Evolutionary conservation across 345 rosid species (phyloP).

Genomic region (Eucalyptus shirleyi): DNA sequence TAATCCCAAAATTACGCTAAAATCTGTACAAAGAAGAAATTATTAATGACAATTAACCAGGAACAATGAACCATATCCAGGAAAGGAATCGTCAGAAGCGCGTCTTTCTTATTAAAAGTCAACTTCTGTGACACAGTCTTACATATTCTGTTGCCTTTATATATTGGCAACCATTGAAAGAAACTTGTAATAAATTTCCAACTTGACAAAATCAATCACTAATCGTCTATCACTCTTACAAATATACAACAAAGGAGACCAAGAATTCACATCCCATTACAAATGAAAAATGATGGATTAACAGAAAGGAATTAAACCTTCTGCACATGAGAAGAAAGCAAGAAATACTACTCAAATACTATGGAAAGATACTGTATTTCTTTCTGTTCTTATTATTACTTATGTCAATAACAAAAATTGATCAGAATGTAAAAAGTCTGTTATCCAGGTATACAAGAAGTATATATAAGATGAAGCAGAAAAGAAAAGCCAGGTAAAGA

Average conservation of each 20-base stretch:
- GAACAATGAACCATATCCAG: background rate
- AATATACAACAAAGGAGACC: background rate
- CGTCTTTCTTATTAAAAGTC: background rate
- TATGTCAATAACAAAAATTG: background rate
- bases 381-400: background rate
- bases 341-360: background rate
- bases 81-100: background rate
- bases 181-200: background rate
- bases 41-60: background rate
- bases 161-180: background rate
- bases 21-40: background rate
- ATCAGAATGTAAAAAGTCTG: background rate
- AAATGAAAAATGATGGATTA: background rate
- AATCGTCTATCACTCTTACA: background rate
- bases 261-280: background rate
- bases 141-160: background rate
- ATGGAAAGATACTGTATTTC: background rate
- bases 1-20: background rate
- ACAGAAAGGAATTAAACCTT: background rate
- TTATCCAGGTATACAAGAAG: background rate
- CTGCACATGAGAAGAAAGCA: background rate
- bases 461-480: background rate
- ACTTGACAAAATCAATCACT: background rate
- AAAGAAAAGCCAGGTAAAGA: background rate
- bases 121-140: background rate